Conservation (phyloP, 2,329 filamentous ascomycete species). For the Aspergillus sojae region DNA sequence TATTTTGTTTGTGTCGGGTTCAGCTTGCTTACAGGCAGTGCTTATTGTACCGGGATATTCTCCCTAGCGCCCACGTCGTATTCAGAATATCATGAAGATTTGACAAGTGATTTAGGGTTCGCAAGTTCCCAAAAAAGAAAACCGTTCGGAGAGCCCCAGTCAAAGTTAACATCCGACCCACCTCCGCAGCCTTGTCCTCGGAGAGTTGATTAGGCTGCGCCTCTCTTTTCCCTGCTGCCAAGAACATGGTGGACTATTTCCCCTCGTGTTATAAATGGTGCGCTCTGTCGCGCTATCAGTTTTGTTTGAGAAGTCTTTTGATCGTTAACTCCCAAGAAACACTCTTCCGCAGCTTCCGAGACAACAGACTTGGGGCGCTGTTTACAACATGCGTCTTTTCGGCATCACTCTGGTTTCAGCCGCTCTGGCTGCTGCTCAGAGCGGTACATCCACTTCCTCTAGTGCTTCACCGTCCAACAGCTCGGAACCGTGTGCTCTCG, state of each 20-base stretch:
- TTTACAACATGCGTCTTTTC: conserved; percentile 5
- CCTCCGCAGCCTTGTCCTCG: neutral
- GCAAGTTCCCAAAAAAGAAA: neutral
- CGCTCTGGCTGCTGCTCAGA: conserved; percentile 7
- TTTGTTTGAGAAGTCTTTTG: neutral
- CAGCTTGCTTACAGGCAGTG: no score
- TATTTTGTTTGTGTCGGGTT: neutral
- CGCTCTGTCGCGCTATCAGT: neutral
- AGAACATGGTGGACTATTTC: neutral
- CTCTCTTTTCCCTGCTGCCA: neutral
- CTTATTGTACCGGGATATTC: neutral
- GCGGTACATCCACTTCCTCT: neutral
- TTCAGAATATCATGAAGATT: neutral
- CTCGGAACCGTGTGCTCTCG: conserved; percentile 11
- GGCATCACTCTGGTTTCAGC: conserved; percentile 6
- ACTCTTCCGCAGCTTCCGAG: neutral
- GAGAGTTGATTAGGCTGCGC: conserved; percentile 1
- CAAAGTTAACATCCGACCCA: neutral
- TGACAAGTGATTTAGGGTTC: neutral
- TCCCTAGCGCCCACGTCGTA: neutral
- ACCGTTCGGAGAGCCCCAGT: neutral
- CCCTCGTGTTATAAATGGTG: neutral
- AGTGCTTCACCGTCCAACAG: neutral
- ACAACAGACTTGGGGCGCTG: neutral
- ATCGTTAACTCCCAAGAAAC: neutral